Evolutionary conservation across 1,284 basidiomycete species (phyloP).

Genomic region (Gymnopus androsaceus): DNA sequence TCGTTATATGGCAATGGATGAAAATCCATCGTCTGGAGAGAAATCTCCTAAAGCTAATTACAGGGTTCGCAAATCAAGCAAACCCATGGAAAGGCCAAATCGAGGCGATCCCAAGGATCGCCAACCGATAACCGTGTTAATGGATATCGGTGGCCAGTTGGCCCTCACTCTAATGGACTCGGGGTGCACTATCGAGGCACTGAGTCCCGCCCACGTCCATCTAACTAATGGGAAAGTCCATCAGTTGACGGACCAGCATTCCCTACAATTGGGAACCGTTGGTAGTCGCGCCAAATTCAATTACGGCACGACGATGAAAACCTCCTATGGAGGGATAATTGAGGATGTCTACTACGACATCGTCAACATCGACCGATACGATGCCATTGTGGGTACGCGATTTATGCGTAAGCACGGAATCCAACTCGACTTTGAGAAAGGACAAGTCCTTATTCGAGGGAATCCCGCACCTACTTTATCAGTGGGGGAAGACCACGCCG

Average conservation of each 20-base stretch:
- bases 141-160: conserved; percentile 7
- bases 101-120: neutral
- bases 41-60: neutral
- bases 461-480: conserved; percentile 13
- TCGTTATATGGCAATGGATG: too few species aligned
- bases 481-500: conserved; percentile 16
- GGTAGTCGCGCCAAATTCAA: conserved; percentile 19
- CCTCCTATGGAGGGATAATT: conserved; percentile 23
- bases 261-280: conserved; percentile 18
- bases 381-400: too few species aligned
- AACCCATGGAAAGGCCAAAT: neutral
- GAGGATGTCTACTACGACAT: too few species aligned
- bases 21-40: too few species aligned
- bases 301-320: conserved; percentile 5
- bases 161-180: conserved; percentile 19
- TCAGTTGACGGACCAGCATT: conserved; percentile 15
- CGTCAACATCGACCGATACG: too few species aligned
- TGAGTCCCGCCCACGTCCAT: conserved; percentile 13
- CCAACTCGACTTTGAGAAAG: conserved; percentile 27
- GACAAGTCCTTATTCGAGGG: conserved; percentile 16
- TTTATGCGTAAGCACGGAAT: too few species aligned
- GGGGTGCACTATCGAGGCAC: conserved; percentile 18
- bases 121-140: conserved; percentile 8
- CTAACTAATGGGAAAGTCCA: conserved; percentile 11
- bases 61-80: neutral